Evolutionary conservation across 2,329 filamentous ascomycete genomes (phyloP).

Genomic region (Cercospora zeae-maydis): DNA sequence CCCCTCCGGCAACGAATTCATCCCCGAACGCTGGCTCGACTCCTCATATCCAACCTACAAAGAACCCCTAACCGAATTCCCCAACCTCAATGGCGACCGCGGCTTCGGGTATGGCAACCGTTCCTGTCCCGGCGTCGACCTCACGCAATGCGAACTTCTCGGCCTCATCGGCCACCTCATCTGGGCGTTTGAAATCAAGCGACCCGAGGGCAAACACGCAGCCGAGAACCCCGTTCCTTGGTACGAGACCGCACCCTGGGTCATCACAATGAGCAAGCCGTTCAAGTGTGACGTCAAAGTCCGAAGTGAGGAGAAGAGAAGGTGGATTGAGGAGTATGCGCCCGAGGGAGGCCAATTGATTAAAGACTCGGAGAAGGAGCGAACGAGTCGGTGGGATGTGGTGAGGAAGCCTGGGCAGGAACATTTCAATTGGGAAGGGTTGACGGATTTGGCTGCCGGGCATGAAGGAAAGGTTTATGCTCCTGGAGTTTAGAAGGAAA

Average conservation of each 20-base stretch:
- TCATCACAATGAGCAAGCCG: constrained; percentile 37
- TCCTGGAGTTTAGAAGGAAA: constrained; percentile 7
- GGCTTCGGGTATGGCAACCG: constrained; percentile 38
- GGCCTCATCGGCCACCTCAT: constrained; percentile 33
- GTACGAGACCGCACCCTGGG: constrained; percentile 36
- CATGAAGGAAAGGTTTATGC: constrained; percentile 14
- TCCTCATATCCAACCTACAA: constrained; percentile 37
- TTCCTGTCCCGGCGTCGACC: constrained; percentile 36
- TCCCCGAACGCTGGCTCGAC: constrained; percentile 36
- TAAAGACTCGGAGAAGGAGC: constrained; percentile 24
- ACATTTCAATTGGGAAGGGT: constrained; percentile 26
- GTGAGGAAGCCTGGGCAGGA: constrained; percentile 21
- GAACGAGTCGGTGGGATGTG: constrained; percentile 25
- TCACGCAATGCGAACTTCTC: constrained; percentile 33
- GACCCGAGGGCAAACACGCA: constrained; percentile 26
- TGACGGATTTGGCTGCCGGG: constrained; percentile 25
- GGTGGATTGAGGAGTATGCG: constrained; percentile 30
- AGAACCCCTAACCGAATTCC: constrained; percentile 37
- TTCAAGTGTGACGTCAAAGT: constrained; percentile 33
- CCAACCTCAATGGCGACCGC: constrained; percentile 34
- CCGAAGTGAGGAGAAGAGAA: constrained; percentile 32
- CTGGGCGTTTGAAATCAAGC: constrained; percentile 35
- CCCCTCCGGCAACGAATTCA: constrained; percentile 34
- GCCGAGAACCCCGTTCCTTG: constrained; percentile 30
- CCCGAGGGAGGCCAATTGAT: constrained; percentile 29